Base-by-base conservation (phyloP, 2,329 filamentous ascomycete species). In the Leptoxyphium fumago region DNA sequence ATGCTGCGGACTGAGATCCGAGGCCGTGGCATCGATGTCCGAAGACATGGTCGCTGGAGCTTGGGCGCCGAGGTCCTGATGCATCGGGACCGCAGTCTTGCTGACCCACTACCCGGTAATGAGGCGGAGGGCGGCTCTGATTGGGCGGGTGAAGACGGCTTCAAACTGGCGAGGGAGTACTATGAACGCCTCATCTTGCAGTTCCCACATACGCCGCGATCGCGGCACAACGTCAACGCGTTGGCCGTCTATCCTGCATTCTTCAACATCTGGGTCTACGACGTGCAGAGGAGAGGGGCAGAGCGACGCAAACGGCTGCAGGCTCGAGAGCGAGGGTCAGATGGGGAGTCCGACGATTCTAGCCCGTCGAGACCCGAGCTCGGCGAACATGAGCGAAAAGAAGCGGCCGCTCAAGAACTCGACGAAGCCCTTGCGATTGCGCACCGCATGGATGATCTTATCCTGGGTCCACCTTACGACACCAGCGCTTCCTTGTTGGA, bases 21-120 rank as follows among this genome's bases (percentile, higher is more conserved):
- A 45, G 77, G 77, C 2, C 61, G 63, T 40, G 64, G 66, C 6
- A 68, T 88, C 15, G 85, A 94, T 58, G 61, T 89, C 40, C 75
- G 86, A 34, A 69, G 68, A 15, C 72, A 80, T 54, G 74, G 77
- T 30, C 73, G 82, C 50, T 95, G 88, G 89, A 80, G 80, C 11
- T 73, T 94, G 39, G 87, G 85, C 1, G 85, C 84, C 2, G 88
- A 94, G 63, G 75, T 95, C 15, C 64, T 94, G 45, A 77, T 94
- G 64, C 42, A 38, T 30, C 43, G 9, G 40, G 40, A 26, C 43
- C 14, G 15, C 15, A 29, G 34, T 15, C 17, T 14, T 18, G 17
- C 8, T 14, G 32, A 29, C 34, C 34, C 34, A 38, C 13, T 8
- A 38, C 40, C 42, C 39, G 42, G 36, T 29, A 42, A 36, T 41